Evolutionary conservation across 768 basidiomycete genomes (phyloP).

Genomic region (Phylloporus sp.): DNA sequence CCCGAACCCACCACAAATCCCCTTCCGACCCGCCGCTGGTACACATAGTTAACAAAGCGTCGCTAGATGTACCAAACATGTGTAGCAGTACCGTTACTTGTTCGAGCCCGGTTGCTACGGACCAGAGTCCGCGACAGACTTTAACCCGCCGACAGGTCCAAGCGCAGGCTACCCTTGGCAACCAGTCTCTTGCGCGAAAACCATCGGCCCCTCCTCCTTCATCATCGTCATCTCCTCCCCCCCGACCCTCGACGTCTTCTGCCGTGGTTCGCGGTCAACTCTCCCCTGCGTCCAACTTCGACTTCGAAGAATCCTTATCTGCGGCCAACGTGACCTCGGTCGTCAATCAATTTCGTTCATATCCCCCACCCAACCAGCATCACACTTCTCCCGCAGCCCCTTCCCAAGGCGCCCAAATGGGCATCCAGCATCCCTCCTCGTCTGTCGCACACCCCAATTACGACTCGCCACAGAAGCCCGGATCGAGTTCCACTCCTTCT

Average conservation of each 20-base stretch:
- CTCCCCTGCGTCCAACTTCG: constrained; percentile 15
- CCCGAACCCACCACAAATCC: neutral
- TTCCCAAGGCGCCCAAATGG: constrained; percentile 12
- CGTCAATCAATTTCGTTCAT: constrained; percentile 32
- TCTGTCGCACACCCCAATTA: constrained; percentile 8
- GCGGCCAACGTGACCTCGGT: constrained; percentile 28
- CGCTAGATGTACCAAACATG: constrained; percentile 1
- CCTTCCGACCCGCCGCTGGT: constrained; percentile 1
- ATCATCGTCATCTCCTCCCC: too few species aligned
- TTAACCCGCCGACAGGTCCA: constrained; percentile 6
- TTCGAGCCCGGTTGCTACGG: constrained; percentile 20
- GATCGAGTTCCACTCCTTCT: constrained; percentile 24
- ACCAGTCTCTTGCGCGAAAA: constrained; percentile 7
- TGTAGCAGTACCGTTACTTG: neutral
- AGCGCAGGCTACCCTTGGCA: constrained; percentile 10
- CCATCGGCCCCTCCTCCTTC: constrained; percentile 1
- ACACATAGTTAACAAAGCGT: constrained; percentile 6
- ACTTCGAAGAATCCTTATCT: constrained; percentile 28
- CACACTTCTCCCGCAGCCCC: constrained; percentile 17
- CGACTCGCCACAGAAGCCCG: constrained; percentile 19
- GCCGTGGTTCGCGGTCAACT: constrained; percentile 25
- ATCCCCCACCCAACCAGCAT: constrained; percentile 23
- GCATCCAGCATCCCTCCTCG: constrained; percentile 1
- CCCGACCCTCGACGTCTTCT: constrained; percentile 3
- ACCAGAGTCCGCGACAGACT: constrained; percentile 3